Conservation (phyloP, 768 basidiomycete genomes). For the Lactarius vividus region DNA sequence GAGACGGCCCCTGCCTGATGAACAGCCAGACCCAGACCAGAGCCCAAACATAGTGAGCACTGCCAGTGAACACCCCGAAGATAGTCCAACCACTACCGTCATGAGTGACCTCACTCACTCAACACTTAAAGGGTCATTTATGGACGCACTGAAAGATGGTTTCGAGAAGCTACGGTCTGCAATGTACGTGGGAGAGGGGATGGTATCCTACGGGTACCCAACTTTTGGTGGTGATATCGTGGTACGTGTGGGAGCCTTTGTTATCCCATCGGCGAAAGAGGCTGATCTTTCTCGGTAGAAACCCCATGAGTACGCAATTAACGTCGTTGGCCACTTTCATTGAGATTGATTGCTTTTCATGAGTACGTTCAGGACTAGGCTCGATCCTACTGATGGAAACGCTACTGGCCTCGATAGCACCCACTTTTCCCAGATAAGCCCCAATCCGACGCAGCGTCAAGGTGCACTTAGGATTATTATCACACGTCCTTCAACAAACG, state of each 20-base stretch:
- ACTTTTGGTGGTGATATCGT: not conserved
- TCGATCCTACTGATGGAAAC: not conserved
- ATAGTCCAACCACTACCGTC: not conserved
- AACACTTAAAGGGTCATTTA: too few relatives aligned
- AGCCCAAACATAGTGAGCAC: not conserved
- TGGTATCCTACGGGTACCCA: not conserved
- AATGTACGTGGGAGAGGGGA: too few relatives aligned
- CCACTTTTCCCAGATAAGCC: not conserved
- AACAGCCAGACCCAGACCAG: not conserved
- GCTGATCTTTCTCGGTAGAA: conserved; percentile 1
- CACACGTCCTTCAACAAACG: not conserved
- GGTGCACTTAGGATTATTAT: not conserved
- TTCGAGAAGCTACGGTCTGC: not conserved
- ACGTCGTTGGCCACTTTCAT: not conserved
- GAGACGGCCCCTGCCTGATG: not conserved
- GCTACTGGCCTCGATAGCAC: not conserved
- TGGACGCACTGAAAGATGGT: not conserved
- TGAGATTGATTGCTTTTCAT: not conserved
- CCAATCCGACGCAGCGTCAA: not conserved
- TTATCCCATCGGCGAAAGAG: not conserved
- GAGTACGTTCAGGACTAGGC: not conserved
- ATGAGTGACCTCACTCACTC: not conserved
- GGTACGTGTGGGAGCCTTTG: not conserved
- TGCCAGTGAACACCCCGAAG: not conserved
- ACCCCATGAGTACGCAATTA: conserved; percentile 5